These are phyloP conservation scores for Ophiostoma himal-ulmi DNA, from an alignment of 2,329 filamentous ascomycete genomes.

Conservation along the genomic window DNA sequence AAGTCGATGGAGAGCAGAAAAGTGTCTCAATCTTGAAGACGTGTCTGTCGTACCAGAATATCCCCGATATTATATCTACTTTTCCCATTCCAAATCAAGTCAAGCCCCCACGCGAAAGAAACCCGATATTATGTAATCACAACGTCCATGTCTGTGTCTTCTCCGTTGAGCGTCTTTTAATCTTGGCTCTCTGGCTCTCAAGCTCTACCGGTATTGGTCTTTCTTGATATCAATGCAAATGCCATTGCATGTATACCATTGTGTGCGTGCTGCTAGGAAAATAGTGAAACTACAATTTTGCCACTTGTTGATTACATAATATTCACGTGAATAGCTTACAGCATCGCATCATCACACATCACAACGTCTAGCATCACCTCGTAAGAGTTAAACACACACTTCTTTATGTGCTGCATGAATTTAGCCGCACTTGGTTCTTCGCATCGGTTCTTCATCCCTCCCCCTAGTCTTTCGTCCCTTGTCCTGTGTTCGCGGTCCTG, in stretches of 20 bases:
- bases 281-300: background rate
- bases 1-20: too few species aligned
- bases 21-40: too few species aligned
- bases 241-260: too few species aligned
- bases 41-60: background rate
- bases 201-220: too few species aligned
- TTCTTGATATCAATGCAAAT: too few species aligned
- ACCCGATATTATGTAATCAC: background rate
- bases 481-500: background rate
- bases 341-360: background rate
- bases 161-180: background rate
- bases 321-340: background rate
- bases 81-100: too few species aligned
- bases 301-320: background rate
- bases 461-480: background rate
- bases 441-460: background rate
- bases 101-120: background rate
- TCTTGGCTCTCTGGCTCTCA: background rate
- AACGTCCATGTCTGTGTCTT: background rate
- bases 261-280: too few species aligned
- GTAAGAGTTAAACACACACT: background rate
- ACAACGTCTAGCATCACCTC: background rate
- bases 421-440: background rate
- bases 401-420: background rate
- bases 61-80: background rate